phyloP scores from a whole-genome alignment of 441 rosid species.

The Arabidopsis hybrid region DNA sequence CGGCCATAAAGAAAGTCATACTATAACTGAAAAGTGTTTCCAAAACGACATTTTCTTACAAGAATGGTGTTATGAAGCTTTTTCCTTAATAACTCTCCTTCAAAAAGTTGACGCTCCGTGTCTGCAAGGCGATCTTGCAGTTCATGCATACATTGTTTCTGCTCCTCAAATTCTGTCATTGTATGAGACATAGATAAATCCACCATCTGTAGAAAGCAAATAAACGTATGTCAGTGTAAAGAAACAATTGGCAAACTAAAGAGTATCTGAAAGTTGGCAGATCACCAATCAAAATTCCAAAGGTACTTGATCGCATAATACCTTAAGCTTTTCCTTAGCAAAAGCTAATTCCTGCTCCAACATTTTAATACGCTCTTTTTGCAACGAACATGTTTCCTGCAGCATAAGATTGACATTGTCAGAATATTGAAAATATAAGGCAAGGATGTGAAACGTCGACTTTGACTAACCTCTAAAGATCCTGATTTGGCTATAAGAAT shows the following conservation, averaged over 20 bases:
- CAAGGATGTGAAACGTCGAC: neutral
- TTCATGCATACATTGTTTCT: slow-evolving; percentile 50
- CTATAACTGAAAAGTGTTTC: neutral
- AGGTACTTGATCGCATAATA: slow-evolving; percentile 34
- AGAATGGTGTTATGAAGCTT: slow-evolving; percentile 93
- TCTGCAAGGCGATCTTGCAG: slow-evolving; percentile 73
- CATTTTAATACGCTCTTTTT: slow-evolving; percentile 69
- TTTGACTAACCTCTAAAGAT: slow-evolving; percentile 76
- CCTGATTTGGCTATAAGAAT: slow-evolving; percentile 64
- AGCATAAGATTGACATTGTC: slow-evolving; percentile 23
- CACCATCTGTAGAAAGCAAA: slow-evolving; percentile 55
- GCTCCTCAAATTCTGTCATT: slow-evolving; percentile 64
- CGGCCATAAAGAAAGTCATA: neutral
- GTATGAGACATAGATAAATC: slow-evolving; percentile 66
- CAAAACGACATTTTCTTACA: slow-evolving; percentile 48
- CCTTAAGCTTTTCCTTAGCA: slow-evolving; percentile 90
- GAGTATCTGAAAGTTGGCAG: slow-evolving; percentile 8
- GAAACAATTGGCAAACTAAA: slow-evolving; percentile 25
- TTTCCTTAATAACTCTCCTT: slow-evolving; percentile 87
- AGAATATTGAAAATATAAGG: slow-evolving; percentile 18
- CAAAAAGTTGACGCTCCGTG: slow-evolving; percentile 64
- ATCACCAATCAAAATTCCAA: slow-evolving; percentile 1
- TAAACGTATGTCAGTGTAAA: slow-evolving; percentile 2
- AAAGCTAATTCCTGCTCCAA: slow-evolving; percentile 70
- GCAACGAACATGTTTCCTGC: slow-evolving; percentile 88